Base-by-base conservation (phyloP, 345 rosid genomes). In the Boechera stricta region DNA sequence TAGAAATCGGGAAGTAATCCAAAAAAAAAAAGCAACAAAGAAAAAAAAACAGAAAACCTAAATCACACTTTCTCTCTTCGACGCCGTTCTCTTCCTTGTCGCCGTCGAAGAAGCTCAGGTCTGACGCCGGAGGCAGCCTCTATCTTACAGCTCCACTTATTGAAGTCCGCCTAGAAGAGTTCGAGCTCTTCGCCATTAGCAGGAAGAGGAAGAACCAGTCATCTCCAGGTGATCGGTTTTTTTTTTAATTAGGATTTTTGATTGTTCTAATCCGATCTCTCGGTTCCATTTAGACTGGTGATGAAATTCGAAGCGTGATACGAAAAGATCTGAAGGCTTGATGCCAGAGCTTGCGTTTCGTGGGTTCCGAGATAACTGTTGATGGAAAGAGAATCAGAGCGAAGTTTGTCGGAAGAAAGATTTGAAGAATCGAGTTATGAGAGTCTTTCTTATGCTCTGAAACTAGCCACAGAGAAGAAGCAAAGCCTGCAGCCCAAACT, bases 361-460 rank as follows among this genome's bases (percentile, higher is more conserved):
- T 62, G 7, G 79, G 71, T 68, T 77, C 78, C 71, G 73, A 72
- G 60, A 83, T 58, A 72, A 65, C 65, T 82, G 74, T 78, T 70
- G 62, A 88, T 88, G 92, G 92, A 86, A 66, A 52, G 70, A 67
- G 74, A 73, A 44, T 52, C 45, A 11, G 72, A 39, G 64, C 59
- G 21, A 63, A 73, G 76, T 28, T 79, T 62, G 44, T 67, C 74
- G 2, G 65, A 60, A 8, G n/a, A n/a, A 78, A 66, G 78, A 75
- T 62, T 79, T 63, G 72, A 79, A 86, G 72, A 45, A 87, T 92
- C 82, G 90, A 91, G 67, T n/a, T n/a, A n/a, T n/a, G n/a, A n/a
- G 85, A 92, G 98, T 80, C 94, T 95, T 49, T 88, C 89, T 63
- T 89, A 93, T 49, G 93, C 98, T 53, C 84, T 95, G 21, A 74